These are phyloP conservation scores for Allium cepa DNA, from an alignment of 106 monocot species.

Conservation along the genomic window DNA sequence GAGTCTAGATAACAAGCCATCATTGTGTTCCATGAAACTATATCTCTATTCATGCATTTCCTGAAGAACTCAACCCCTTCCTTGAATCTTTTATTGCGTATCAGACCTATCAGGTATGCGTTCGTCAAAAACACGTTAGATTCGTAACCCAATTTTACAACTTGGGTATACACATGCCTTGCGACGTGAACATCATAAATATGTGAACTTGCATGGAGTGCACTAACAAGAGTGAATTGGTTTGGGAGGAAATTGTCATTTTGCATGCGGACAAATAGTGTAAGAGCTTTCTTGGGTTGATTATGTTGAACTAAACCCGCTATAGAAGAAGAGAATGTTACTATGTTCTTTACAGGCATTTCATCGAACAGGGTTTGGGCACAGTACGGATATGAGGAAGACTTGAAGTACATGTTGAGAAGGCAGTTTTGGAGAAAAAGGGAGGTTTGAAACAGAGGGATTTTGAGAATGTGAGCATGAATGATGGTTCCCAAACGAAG, in stretches of 20 bases:
- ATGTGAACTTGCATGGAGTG: slow-evolving; percentile 57
- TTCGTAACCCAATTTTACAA: slow-evolving; percentile 48
- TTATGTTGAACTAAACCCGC: slow-evolving; percentile 43
- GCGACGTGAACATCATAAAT: slow-evolving; percentile 2
- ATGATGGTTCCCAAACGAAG: slow-evolving; percentile 26
- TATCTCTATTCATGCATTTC: slow-evolving; percentile 26
- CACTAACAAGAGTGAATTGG: slow-evolving; percentile 72
- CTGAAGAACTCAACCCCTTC: slow-evolving; percentile 52
- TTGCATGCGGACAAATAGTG: slow-evolving; percentile 37
- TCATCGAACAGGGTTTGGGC: slow-evolving; percentile 48
- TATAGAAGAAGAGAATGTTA: slow-evolving; percentile 56
- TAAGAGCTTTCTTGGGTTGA: slow-evolving; percentile 27
- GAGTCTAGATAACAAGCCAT: slow-evolving; percentile 43
- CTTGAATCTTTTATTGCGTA: slow-evolving; percentile 23
- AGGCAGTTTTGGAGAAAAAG: slow-evolving; percentile 81
- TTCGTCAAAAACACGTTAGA: slow-evolving; percentile 62
- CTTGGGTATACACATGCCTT: slow-evolving; percentile 37
- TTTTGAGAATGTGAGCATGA: slow-evolving; percentile 42
- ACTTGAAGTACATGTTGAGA: slow-evolving; percentile 71
- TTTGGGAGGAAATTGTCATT: slow-evolving; percentile 29
- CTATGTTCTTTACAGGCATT: slow-evolving; percentile 59
- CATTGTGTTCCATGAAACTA: slow-evolving; percentile 86
- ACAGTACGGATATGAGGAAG: slow-evolving; percentile 8
- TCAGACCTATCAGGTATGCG: slow-evolving; percentile 48
- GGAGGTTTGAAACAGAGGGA: slow-evolving; percentile 25